Conservation (phyloP, 495 filamentous ascomycete genomes). For the Neurospora sp. region DNA sequence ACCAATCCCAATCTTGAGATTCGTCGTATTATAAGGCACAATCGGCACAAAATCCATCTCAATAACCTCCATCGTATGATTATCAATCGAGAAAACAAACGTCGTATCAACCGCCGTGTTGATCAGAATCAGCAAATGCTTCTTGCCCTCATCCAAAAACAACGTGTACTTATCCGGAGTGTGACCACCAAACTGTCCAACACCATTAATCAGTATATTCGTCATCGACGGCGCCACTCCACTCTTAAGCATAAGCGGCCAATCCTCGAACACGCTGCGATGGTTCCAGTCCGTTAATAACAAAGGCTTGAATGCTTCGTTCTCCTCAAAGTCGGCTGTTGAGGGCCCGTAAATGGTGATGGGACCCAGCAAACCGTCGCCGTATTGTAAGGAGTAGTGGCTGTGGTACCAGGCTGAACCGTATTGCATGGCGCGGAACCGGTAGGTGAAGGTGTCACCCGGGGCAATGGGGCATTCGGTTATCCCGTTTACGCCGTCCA, state of each 20-base stretch:
- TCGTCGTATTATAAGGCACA: slow-evolving; percentile 29
- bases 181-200: slow-evolving; percentile 22
- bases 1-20: slow-evolving; percentile 4
- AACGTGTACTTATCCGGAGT: slow-evolving; percentile 26
- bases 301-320: slow-evolving; percentile 30
- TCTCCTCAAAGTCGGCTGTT: slow-evolving; percentile 26
- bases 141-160: slow-evolving; percentile 28
- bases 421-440: slow-evolving; percentile 38
- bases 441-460: slow-evolving; percentile 35
- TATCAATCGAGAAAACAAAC: slow-evolving; percentile 38
- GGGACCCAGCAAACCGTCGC: slow-evolving; percentile 32
- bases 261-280: slow-evolving; percentile 25
- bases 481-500: slow-evolving; percentile 36
- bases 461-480: slow-evolving; percentile 37
- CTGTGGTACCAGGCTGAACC: slow-evolving; percentile 48
- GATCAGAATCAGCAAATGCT: slow-evolving; percentile 39
- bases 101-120: slow-evolving; percentile 40
- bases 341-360: slow-evolving; percentile 32
- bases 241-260: slow-evolving; percentile 14
- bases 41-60: slow-evolving; percentile 36
- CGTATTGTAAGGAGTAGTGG: slow-evolving; percentile 40
- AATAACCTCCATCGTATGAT: slow-evolving; percentile 36
- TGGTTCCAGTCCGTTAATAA: slow-evolving; percentile 36
- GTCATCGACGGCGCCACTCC: slow-evolving; percentile 24
- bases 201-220: slow-evolving; percentile 43